Evolutionary conservation across 2,329 filamentous ascomycete genomes (phyloP), one percentile per base, ranked within the genome.

Genomic region (Apiospora marii): DNA sequence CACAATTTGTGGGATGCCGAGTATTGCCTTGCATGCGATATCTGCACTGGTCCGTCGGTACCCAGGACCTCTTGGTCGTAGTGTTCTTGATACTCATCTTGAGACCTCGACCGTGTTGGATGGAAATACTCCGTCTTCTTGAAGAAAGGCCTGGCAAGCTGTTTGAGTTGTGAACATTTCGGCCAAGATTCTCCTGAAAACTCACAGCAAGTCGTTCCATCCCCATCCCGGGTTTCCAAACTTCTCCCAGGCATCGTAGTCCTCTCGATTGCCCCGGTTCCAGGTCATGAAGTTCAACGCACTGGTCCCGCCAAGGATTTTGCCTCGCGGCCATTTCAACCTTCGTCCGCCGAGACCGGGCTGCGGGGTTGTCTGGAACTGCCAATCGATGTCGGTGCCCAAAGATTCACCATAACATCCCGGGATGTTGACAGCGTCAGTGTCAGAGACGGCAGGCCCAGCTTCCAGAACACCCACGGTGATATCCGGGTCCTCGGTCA

Each of bases 281-380:
- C 84, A 85, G 68, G 89, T 87, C 87, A 90, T 88, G 74, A 87
- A 88, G 74, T 91, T 91, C 68, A 92, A 84, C 0, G 87, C 87
- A 22, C 86, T 88, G 8, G 90, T 90, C 8, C 92, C 92, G 24
- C 92, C 92, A 0, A 93, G 84, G 0, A 89, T 86, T 72, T 81
- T 85, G 8, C 86, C 86, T 19, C 85, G 78, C 0, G 83, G 81
- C 82, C 82, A 86, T 13, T 81, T 75, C 30, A 87, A 75, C 41
- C 69, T 78, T 67, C 86, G 82, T 0, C 85, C 82, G 2, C 75
- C 79, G 4, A 85, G 77, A 2, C 80, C 81, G 24, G 74, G 71
- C 74, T 86, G 84, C 7, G 83, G 80, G 2, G 76, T 75, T 5
- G 85, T 85, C 73, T 81, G 76, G 74, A 85, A 83, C 22, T 80